Percentiles rank a stretch among this genome's conserved stretches.
These are phyloP conservation scores for Sungouiozyma ichnusensis DNA, from an alignment of 805 yeast species.

Conservation along the genomic window DNA sequence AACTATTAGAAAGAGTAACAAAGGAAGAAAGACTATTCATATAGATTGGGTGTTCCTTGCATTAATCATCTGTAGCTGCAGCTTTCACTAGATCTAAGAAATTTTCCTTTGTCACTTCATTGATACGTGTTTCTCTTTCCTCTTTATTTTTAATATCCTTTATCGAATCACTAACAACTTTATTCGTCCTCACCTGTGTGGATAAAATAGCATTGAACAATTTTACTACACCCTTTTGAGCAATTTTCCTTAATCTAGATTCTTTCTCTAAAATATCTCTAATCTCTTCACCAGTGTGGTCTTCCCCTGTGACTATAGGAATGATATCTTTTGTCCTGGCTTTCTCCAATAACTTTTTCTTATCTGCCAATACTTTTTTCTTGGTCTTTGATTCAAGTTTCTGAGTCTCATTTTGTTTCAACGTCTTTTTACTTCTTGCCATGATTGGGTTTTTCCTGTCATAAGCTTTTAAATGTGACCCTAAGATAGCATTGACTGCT, in stretches of 20 bases:
- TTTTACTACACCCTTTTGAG: constrained; percentile 80
- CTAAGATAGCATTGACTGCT: constrained; percentile 76
- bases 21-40: background rate
- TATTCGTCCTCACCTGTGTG: constrained; percentile 55
- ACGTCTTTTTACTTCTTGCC: constrained; percentile 64
- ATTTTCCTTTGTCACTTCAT: constrained; percentile 79
- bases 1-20: background rate
- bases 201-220: constrained; percentile 74
- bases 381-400: constrained; percentile 79
- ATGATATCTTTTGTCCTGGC: constrained; percentile 59
- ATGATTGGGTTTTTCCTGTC: constrained; percentile 84
- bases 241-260: constrained; percentile 60
- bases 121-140: constrained; percentile 44
- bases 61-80: constrained; percentile 40
- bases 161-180: constrained; percentile 40
- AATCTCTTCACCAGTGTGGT: constrained; percentile 28
- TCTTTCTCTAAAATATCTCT: constrained; percentile 57
- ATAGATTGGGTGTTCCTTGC: background rate
- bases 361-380: constrained; percentile 58
- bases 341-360: constrained; percentile 53
- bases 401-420: constrained; percentile 67
- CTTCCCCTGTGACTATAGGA: constrained; percentile 47
- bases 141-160: constrained; percentile 34
- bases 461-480: constrained; percentile 79
- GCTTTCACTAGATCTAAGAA: constrained; percentile 80